Base-by-base conservation (phyloP, 257 asterid genomes). In the Perilla frutescens region DNA sequence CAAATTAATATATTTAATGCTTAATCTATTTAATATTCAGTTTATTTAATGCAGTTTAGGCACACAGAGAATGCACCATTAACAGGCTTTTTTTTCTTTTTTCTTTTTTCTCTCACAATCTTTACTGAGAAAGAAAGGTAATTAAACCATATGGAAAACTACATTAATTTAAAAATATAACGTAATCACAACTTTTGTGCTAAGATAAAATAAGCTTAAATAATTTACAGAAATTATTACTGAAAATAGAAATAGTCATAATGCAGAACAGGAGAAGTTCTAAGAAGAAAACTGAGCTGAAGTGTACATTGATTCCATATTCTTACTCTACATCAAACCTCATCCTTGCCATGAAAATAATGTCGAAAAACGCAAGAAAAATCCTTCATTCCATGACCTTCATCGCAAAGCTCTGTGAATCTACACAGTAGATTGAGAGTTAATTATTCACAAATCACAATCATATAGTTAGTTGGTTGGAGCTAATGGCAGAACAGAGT, bases 321-420 rank as follows among this genome's bases (percentile, higher is more conserved):
- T 32, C 61, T 3, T 29, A 47, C 40, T 26, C 56, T 26, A n/a
- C 61, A 40, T 56, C 50, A 76, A 53, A 47, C 47, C 80, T 91
- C 97, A 63, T 91, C 96, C 71, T 70, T 81, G 72, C 99, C 99
- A 39, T 71, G 69, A 77, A 85, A 94, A 73, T 90, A 90, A 77
- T 91, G 93, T 60, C 89, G 90, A 77, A 91, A 94, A 83, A 88
- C 97, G 45, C 97, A 82, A 2, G 99, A 91, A 76, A 91, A 94
- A 73, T 94, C 98, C 80, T 87, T 72, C 15, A 82, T 76, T 45
- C 61, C 96, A 36, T 85, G 87, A 7, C 93, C 97, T 58, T 72
- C 85, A 5, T 86, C 55, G 77, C 96, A 90, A 20, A 94, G 91
- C 80, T 84, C 80, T 34, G 84, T 72, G 81, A 83, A 94, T 85